Percentiles rank a stretch among this genome's conserved stretches.
Evolutionary conservation across 768 basidiomycete species (phyloP).

Genomic region (Naematelia encephala): DNA sequence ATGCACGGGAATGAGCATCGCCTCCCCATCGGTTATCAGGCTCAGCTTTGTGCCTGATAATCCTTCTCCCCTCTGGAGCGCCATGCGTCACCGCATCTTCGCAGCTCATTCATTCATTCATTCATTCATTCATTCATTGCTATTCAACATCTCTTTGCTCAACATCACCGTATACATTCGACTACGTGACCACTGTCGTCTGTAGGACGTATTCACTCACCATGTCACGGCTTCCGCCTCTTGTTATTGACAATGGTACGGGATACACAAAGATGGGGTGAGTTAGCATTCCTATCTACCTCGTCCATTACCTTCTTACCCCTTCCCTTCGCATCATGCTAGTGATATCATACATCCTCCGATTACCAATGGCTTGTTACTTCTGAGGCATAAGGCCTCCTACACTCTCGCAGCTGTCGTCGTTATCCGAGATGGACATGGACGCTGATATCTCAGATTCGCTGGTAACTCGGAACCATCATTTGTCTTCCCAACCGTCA

Average conservation of each 20-base stretch:
- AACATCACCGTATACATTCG: no score
- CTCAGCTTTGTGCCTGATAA: not conserved
- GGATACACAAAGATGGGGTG: conserved; percentile 97
- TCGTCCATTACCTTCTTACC: not conserved
- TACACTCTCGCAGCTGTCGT: not conserved
- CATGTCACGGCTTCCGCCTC: conserved; percentile 85
- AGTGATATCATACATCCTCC: no score
- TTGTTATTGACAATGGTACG: conserved; percentile 97
- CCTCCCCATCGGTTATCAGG: no score
- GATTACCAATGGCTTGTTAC: not conserved
- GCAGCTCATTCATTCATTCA: not conserved
- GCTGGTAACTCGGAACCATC: conserved; percentile 99
- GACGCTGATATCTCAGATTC: conserved; percentile 59
- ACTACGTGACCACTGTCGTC: no score
- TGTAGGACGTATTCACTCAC: conserved; percentile 6
- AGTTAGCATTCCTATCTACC: conserved; percentile 34
- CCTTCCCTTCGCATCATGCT: not conserved
- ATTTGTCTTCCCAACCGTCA: conserved; percentile 98
- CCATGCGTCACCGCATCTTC: not conserved
- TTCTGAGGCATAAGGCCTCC: no score
- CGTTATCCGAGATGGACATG: conserved; percentile 1
- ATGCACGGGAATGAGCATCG: no score
- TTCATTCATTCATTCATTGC: not conserved
- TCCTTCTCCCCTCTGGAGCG: not conserved
- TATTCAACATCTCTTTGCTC: not conserved